Conservation (phyloP, 2,329 filamentous ascomycete genomes). For the Apiospora phragmitis region DNA sequence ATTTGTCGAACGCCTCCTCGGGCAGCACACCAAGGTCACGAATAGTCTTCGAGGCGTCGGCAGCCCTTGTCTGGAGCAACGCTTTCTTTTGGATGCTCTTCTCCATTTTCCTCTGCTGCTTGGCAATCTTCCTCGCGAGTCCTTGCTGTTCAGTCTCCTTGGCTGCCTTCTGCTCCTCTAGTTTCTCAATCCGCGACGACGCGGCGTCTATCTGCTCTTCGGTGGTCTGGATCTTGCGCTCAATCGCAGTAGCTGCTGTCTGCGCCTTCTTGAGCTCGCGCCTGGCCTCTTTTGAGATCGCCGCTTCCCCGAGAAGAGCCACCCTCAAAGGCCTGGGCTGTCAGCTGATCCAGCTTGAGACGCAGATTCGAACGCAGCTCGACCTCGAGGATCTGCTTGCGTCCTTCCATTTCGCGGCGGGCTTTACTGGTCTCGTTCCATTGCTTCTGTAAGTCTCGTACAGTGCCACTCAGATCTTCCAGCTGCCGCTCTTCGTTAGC, state of each 20-base stretch:
- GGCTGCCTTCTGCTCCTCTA: conserved; percentile 52
- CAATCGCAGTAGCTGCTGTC: conserved; percentile 66
- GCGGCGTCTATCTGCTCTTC: conserved; percentile 68
- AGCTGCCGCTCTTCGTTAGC: conserved; percentile 80
- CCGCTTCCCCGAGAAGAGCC: conserved; percentile 62
- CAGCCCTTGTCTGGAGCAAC: conserved; percentile 71
- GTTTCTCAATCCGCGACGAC: conserved; percentile 36
- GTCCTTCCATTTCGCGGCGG: conserved; percentile 75
- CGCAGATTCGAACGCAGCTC: conserved; percentile 88
- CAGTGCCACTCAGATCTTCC: conserved; percentile 65
- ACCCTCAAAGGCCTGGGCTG: conserved; percentile 71
- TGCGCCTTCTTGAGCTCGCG: conserved; percentile 79
- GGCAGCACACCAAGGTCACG: conserved; percentile 90
- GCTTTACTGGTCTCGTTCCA: conserved; percentile 73
- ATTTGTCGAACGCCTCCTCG: conserved; percentile 91
- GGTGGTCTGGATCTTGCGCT: conserved; percentile 70
- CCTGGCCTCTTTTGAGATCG: conserved; percentile 73
- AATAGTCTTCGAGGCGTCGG: conserved; percentile 84
- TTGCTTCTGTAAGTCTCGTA: conserved; percentile 74
- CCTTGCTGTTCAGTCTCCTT: conserved; percentile 75
- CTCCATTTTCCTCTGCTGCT: conserved; percentile 85
- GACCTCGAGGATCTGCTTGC: conserved; percentile 81
- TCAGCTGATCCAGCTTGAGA: conserved; percentile 83
- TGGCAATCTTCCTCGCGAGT: conserved; percentile 75
- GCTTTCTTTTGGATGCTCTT: conserved; percentile 90